These are phyloP conservation scores for Puya raimondii DNA, from an alignment of 176 grass and related monocot species.

Conservation along the genomic window DNA sequence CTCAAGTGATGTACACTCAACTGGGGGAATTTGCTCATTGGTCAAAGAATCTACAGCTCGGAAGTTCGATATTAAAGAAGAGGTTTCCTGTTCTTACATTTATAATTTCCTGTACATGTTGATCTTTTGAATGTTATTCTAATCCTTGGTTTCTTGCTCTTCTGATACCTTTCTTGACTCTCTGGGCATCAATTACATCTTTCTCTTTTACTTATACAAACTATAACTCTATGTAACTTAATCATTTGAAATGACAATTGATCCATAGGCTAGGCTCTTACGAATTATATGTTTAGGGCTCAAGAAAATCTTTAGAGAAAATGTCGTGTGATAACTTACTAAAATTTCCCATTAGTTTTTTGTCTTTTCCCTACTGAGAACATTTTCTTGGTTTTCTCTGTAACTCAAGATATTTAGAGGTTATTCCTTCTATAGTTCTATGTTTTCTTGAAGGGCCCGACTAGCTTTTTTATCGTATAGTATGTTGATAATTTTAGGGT, in stretches of 20 bases:
- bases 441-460: neutral
- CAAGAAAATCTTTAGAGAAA: conserved; percentile 1
- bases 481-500: neutral
- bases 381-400: neutral
- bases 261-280: neutral
- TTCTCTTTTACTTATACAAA: neutral
- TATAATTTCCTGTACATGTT: conserved; percentile 2
- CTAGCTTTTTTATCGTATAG: neutral
- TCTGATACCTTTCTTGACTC: neutral
- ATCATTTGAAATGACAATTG: conserved; percentile 1
- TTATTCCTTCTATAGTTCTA: neutral
- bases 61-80: conserved; percentile 95
- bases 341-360: neutral
- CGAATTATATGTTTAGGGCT: too few relatives aligned
- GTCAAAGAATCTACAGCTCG: conserved; percentile 62
- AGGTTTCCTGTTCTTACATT: conserved; percentile 41
- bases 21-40: conserved; percentile 54
- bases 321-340: neutral
- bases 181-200: neutral
- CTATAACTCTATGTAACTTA: neutral
- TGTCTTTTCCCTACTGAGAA: neutral
- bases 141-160: neutral
- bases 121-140: neutral
- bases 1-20: conserved; percentile 31
- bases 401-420: neutral